Percentiles rank a stretch among this genome's conserved stretches.
These are phyloP conservation scores for Pyrenopolyporus hunteri DNA, from an alignment of 495 filamentous ascomycete genomes.

Conservation along the genomic window DNA sequence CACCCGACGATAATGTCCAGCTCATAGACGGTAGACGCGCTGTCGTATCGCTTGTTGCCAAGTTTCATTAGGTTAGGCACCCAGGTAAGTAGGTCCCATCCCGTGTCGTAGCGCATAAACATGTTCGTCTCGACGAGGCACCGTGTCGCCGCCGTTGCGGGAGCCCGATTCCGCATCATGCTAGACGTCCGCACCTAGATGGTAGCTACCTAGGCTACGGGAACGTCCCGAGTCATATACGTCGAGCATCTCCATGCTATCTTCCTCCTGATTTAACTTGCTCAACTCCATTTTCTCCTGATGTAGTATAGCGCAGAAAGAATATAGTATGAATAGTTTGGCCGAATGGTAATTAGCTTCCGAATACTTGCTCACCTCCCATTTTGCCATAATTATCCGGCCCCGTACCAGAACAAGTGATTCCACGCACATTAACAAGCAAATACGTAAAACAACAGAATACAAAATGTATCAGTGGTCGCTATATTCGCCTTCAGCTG, in stretches of 20 bases:
- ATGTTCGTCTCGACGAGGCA: neutral
- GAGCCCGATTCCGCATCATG: neutral
- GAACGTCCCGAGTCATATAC: too few species aligned
- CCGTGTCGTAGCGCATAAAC: neutral
- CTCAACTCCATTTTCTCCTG: too few species aligned
- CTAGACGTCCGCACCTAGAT: neutral
- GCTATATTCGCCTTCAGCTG: neutral
- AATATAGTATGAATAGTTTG: neutral
- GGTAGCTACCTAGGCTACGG: too few species aligned
- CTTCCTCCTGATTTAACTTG: too few species aligned
- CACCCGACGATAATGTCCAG: too few species aligned
- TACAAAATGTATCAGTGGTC: conserved; percentile 15
- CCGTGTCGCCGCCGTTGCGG: neutral
- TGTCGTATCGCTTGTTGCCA: neutral
- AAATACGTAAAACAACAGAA: neutral
- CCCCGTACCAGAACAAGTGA: conserved; percentile 4
- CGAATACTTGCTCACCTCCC: conserved; percentile 16
- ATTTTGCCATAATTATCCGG: conserved; percentile 34
- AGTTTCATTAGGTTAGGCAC: too few species aligned
- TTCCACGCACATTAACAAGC: conserved; percentile 6
- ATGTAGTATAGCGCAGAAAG: neutral
- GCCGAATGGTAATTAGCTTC: conserved; percentile 8
- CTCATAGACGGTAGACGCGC: neutral
- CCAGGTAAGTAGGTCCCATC: neutral
- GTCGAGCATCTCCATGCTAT: too few species aligned